phyloP scores from a whole-genome alignment of 345 rosid species.

The Acer saccharum region DNA sequence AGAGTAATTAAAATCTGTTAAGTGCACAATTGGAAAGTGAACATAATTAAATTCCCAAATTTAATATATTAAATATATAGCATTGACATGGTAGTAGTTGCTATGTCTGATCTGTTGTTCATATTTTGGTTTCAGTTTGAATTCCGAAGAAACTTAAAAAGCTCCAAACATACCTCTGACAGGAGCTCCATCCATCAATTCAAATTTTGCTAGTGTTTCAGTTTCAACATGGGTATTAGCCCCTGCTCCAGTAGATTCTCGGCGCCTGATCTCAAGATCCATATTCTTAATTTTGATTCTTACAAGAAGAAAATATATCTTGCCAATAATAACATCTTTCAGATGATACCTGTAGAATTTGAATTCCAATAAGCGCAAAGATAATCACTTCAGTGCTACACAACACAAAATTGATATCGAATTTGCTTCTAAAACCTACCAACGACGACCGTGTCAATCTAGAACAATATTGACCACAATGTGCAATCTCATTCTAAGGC shows the following conservation, averaged over 20 bases:
- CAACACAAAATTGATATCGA: background rate
- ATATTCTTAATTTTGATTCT: slow-evolving; percentile 98
- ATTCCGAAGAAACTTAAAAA: background rate
- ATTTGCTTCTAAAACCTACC: background rate
- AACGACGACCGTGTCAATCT: background rate
- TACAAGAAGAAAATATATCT: slow-evolving; percentile 96
- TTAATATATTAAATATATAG: background rate
- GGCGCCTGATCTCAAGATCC: slow-evolving; percentile 98
- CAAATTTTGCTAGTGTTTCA: slow-evolving; percentile 95
- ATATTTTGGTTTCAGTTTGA: slow-evolving; percentile 2
- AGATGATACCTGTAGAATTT: slow-evolving; percentile 76
- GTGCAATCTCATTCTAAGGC: background rate
- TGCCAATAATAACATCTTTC: slow-evolving; percentile 96
- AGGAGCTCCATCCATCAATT: slow-evolving; percentile 99
- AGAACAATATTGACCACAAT: background rate
- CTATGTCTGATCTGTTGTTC: background rate
- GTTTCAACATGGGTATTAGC: slow-evolving; percentile 97
- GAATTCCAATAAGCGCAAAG: slow-evolving; percentile 17
- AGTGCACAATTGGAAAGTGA: background rate
- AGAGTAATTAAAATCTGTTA: background rate
- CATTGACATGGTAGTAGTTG: background rate
- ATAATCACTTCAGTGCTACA: slow-evolving; percentile 17
- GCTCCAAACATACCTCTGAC: slow-evolving; percentile 70
- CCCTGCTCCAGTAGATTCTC: slow-evolving; percentile 98
- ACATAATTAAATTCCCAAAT: slow-evolving; percentile 1